These are phyloP conservation scores for Camellia sinensis DNA, from an alignment of 148 eudicot species.

Conservation along the genomic window DNA sequence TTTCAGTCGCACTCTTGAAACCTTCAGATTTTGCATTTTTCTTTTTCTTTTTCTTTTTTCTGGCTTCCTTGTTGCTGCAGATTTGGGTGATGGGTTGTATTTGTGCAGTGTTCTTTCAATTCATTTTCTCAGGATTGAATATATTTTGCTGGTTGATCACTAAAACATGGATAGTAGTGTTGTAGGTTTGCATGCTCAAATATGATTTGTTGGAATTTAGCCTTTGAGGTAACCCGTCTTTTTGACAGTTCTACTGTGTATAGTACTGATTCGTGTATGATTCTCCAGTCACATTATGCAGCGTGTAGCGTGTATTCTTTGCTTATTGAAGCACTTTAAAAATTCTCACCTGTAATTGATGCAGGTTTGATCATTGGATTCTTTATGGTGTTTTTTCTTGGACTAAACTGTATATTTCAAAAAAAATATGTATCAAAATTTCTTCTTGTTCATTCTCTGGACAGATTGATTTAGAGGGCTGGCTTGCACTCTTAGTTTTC, in stretches of 20 bases:
- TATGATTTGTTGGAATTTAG: constrained; percentile 22
- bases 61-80: constrained; percentile 20
- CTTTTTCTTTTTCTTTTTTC: not conserved
- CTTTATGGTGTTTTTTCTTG: not conserved
- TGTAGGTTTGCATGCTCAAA: constrained; percentile 27
- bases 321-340: not conserved
- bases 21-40: constrained; percentile 16
- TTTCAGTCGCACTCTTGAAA: constrained; percentile 18
- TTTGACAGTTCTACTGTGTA: constrained; percentile 24
- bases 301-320: not conserved
- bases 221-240: constrained; percentile 17
- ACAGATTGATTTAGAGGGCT: too few species aligned
- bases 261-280: constrained; percentile 33
- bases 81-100: constrained; percentile 23
- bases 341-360: not conserved
- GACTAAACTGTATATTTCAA: not conserved
- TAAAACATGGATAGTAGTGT: constrained; percentile 18
- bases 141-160: constrained; percentile 13
- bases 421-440: too few species aligned
- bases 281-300: not conserved
- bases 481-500: too few species aligned
- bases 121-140: constrained; percentile 21
- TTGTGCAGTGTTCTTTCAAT: constrained; percentile 28
- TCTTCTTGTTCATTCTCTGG: too few species aligned
- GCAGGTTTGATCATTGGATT: not conserved